Conservation (phyloP, 1,284 basidiomycete genomes). For the Sporisorium iseilematis-ciliati region DNA sequence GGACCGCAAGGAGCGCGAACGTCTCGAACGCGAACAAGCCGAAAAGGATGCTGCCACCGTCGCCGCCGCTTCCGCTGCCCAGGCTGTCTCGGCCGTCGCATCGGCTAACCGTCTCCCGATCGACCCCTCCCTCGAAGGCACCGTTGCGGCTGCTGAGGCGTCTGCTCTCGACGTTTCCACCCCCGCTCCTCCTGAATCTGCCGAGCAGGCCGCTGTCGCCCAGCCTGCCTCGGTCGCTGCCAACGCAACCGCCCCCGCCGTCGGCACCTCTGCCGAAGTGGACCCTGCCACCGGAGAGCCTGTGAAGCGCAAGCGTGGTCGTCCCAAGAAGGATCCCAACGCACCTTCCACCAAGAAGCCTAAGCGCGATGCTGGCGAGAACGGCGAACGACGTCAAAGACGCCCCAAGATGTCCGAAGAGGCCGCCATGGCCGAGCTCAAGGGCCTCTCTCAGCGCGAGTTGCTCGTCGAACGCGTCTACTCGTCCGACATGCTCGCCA, state of each 20-base stretch:
- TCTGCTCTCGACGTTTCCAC: slow-evolving; percentile 11
- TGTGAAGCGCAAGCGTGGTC: slow-evolving; percentile 43
- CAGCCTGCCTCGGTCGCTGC: slow-evolving; percentile 13
- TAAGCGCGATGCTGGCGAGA: slow-evolving; percentile 35
- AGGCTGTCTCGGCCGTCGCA: slow-evolving; percentile 44
- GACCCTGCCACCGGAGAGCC: slow-evolving; percentile 23
- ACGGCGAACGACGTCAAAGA: slow-evolving; percentile 32
- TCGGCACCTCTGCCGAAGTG: slow-evolving; percentile 10
- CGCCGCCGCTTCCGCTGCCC: slow-evolving; percentile 47
- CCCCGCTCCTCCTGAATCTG: slow-evolving; percentile 2
- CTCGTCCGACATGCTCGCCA: slow-evolving; percentile 49
- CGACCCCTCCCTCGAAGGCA: slow-evolving; percentile 36
- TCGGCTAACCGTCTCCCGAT: slow-evolving; percentile 44
- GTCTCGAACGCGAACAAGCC: slow-evolving; percentile 50
- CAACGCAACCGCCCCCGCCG: slow-evolving; percentile 10
- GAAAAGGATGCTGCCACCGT: slow-evolving; percentile 52
- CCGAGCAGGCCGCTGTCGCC: slow-evolving; percentile 12
- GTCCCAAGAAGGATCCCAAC: slow-evolving; percentile 35
- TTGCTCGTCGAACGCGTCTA: slow-evolving; percentile 54
- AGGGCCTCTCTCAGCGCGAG: slow-evolving; percentile 29
- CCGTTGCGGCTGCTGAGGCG: slow-evolving; percentile 10
- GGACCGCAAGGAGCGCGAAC: slow-evolving; percentile 43
- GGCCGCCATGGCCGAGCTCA: slow-evolving; percentile 32
- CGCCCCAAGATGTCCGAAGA: slow-evolving; percentile 44
- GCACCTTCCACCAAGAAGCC: slow-evolving; percentile 37